Evolutionary conservation across 2,329 filamentous ascomycete species (phyloP), one percentile per base, ranked within the genome.

Genomic region (Venturiaceae sp.): DNA sequence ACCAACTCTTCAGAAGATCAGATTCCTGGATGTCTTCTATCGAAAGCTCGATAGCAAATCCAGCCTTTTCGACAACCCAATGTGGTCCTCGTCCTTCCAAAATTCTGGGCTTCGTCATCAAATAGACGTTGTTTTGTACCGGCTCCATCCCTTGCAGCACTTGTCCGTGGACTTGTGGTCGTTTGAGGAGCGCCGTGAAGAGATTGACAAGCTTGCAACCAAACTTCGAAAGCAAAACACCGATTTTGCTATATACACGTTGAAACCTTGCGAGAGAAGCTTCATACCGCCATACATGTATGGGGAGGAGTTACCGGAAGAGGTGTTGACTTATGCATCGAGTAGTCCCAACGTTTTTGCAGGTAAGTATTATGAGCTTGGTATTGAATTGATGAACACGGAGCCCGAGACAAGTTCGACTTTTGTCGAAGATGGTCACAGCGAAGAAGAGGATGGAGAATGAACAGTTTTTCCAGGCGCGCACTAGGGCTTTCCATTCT

Each of bases 261-360:
- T 30, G 1, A 26, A 37, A 14, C 23, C 11, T 23, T 53, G 32
- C 13, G 32, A 23, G 28, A 21, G 21, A 5, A 19, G 23, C 16
- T 44, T 56, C 21, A 36, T 58, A 13, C 55, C 55, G 37, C 55
- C 55, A 41, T 58, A 50, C 8, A 32, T 58, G 37, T 58, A 50
- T 30, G 55, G 55, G 2, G 55, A 58, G 13, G 30, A 47, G 30
- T 4, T 52, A 32, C 55, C 55, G 26, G 30, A n/a, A 16, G 55
- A 58, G 55, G 52, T 30, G 32, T 39, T 54, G 52, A 2, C 34
- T 3, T 54, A 54, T 39, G 30, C 19, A 2, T 50, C 44, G 7
- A 30, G 44, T 16, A 30, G 23, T 16, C 23, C 21, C 9, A 30
- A 50, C 19, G 19, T 3, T 2, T 50, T 50, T 50, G 44, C 23